phyloP scores from a whole-genome alignment of 768 basidiomycete genomes.

The Chalciporus chontae region DNA sequence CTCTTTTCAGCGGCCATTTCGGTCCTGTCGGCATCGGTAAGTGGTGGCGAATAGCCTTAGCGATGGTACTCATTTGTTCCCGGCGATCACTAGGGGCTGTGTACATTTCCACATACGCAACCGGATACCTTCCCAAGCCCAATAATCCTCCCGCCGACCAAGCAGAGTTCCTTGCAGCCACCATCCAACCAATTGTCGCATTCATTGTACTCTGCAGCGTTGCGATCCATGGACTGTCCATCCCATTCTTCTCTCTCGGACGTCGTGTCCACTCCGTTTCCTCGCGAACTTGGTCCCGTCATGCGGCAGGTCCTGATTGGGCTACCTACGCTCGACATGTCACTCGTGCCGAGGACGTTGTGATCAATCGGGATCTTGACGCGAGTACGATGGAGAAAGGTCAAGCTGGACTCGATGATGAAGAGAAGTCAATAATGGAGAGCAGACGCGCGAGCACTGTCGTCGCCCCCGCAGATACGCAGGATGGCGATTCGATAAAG shows the following conservation, averaged over 20 bases:
- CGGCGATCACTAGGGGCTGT: slow-evolving; percentile 58
- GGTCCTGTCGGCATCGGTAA: slow-evolving; percentile 80
- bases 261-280: slow-evolving; percentile 75
- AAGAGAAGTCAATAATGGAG: slow-evolving; percentile 25
- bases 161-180: slow-evolving; percentile 60
- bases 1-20: slow-evolving; percentile 93
- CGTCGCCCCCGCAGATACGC: not conserved
- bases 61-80: slow-evolving; percentile 2
- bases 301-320: slow-evolving; percentile 77
- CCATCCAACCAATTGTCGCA: slow-evolving; percentile 89
- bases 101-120: slow-evolving; percentile 87
- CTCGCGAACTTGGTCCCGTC: slow-evolving; percentile 89
- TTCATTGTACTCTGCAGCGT: slow-evolving; percentile 95
- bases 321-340: slow-evolving; percentile 72
- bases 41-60: slow-evolving; percentile 8
- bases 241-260: slow-evolving; percentile 91
- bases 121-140: slow-evolving; percentile 50
- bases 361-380: slow-evolving; percentile 77
- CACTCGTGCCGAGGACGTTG: slow-evolving; percentile 67
- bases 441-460: slow-evolving; percentile 21
- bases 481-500: slow-evolving; percentile 6
- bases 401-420: slow-evolving; percentile 27
- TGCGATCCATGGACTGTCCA: slow-evolving; percentile 83
- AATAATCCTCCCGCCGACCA: slow-evolving; percentile 49
- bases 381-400: slow-evolving; percentile 49